These are phyloP conservation scores for Juglanconis oblonga DNA, from an alignment of 2,329 filamentous ascomycete species.

Conservation along the genomic window DNA sequence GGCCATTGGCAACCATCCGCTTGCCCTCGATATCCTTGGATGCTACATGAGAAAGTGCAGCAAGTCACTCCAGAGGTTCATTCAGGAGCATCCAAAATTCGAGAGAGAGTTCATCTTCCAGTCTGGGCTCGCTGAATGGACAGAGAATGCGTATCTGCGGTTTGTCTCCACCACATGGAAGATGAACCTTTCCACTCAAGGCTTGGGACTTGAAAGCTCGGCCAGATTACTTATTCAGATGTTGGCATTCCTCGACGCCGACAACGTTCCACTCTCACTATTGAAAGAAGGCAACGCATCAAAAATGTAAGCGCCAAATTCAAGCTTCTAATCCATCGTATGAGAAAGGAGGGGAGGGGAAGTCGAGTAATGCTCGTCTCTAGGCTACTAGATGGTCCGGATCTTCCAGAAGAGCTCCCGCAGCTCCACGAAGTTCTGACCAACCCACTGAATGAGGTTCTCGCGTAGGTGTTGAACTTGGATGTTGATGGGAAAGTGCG, in stretches of 20 bases:
- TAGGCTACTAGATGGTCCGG: neutral
- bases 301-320: neutral
- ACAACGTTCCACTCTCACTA: neutral
- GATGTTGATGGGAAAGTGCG: neutral
- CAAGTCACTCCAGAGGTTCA: neutral
- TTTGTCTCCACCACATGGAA: neutral
- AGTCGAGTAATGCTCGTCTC: neutral
- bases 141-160: neutral
- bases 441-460: neutral
- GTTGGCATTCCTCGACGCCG: neutral
- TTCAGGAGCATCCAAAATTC: neutral
- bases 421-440: neutral
- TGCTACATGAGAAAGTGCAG: neutral
- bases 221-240: neutral
- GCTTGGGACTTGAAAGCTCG: neutral
- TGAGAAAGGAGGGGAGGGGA: neutral
- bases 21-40: neutral
- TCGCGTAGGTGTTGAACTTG: neutral
- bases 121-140: neutral
- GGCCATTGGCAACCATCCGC: neutral
- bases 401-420: neutral
- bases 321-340: neutral
- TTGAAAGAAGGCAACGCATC: neutral
- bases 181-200: neutral
- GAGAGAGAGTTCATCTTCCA: neutral